phyloP scores from a whole-genome alignment of 192 early-diverging fungal species.

The Coemansia sp. region DNA sequence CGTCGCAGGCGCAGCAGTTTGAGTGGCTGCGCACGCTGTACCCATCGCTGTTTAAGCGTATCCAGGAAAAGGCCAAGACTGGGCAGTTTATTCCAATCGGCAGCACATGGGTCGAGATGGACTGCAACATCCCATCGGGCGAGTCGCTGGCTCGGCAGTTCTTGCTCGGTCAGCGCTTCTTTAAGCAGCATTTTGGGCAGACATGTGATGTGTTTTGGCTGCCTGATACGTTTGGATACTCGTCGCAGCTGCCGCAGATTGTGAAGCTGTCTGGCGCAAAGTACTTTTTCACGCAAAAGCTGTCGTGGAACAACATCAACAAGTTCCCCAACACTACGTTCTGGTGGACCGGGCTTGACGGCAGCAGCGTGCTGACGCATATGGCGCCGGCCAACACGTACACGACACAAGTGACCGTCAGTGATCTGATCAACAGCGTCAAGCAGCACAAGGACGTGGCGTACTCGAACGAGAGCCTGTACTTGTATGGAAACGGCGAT shows the following conservation, averaged over 20 bases:
- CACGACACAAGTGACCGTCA: slow-evolving; percentile 59
- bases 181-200: slow-evolving; percentile 73
- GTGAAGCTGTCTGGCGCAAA: slow-evolving; percentile 70
- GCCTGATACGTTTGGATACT: slow-evolving; percentile 93
- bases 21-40: slow-evolving; percentile 87
- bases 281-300: slow-evolving; percentile 99
- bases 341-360: slow-evolving; percentile 88
- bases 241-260: slow-evolving; percentile 92
- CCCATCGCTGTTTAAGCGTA: slow-evolving; percentile 75
- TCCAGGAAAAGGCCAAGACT: slow-evolving; percentile 66
- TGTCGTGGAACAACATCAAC: slow-evolving; percentile 99
- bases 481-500: slow-evolving; percentile 96
- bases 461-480: slow-evolving; percentile 80
- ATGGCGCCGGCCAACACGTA: slow-evolving; percentile 93
- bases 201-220: slow-evolving; percentile 86
- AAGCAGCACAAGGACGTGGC: slow-evolving; percentile 86
- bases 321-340: slow-evolving; percentile 98
- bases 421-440: slow-evolving; percentile 64
- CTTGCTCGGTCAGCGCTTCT: slow-evolving; percentile 88
- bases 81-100: slow-evolving; percentile 94
- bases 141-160: slow-evolving; percentile 93
- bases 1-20: slow-evolving; percentile 96
- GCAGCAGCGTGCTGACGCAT: slow-evolving; percentile 81
- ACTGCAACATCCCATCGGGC: slow-evolving; percentile 96
- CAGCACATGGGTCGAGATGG: slow-evolving; percentile 98